Evolutionary conservation across 768 basidiomycete genomes (phyloP).

Genomic region (Podaxis rugospora): DNA sequence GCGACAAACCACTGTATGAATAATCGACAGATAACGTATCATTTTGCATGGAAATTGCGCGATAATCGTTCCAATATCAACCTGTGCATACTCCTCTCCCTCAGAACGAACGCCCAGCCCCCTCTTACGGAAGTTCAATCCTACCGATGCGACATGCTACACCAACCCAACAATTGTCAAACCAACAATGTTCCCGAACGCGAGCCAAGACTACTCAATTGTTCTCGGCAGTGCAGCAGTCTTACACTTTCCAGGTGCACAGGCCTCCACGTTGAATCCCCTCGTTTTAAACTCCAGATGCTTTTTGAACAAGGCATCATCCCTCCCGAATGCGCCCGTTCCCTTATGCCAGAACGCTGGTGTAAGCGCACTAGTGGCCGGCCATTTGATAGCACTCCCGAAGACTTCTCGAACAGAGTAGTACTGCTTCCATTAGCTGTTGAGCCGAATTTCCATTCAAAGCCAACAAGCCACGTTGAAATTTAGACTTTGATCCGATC

Average conservation of each 20-base stretch:
- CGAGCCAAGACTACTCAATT: slow-evolving; percentile 23
- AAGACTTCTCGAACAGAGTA: slow-evolving; percentile 55
- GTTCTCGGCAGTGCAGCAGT: slow-evolving; percentile 34
- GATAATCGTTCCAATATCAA: neutral
- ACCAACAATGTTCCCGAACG: neutral
- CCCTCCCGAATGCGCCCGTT: slow-evolving; percentile 46
- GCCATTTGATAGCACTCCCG: slow-evolving; percentile 35
- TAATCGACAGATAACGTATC: neutral
- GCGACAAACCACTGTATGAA: neutral
- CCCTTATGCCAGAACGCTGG: slow-evolving; percentile 59
- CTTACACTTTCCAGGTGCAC: slow-evolving; percentile 32
- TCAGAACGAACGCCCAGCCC: neutral
- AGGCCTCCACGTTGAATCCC: slow-evolving; percentile 29
- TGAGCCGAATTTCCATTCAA: neutral
- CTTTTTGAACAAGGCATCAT: slow-evolving; percentile 40
- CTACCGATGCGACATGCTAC: slow-evolving; percentile 17
- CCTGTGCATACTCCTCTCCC: neutral
- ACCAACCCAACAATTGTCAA: neutral
- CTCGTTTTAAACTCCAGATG: slow-evolving; percentile 41
- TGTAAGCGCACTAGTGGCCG: slow-evolving; percentile 38
- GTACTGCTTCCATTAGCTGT: slow-evolving; percentile 47
- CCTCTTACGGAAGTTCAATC: slow-evolving; percentile 18
- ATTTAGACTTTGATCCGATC: neutral
- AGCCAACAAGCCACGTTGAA: neutral
- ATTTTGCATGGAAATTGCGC: neutral